A percentile compares a stretch with the other conserved stretches of the same genome.
Conservation (phyloP, 768 basidiomycete genomes). For the Galerina marginata region DNA sequence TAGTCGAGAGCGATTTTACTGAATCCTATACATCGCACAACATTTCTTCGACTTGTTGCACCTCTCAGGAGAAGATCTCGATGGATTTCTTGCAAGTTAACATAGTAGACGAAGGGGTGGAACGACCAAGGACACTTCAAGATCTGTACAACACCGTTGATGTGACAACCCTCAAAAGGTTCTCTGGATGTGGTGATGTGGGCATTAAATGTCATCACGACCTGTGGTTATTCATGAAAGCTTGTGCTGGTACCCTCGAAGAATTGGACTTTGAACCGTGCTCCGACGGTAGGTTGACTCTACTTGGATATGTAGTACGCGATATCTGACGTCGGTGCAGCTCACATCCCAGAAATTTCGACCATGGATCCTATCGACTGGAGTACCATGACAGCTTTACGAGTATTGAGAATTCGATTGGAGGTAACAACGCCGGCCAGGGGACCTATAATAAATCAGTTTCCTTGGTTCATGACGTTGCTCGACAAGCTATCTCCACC, state of each 20-base stretch:
- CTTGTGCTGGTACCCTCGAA: conserved; percentile 2
- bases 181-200: background rate
- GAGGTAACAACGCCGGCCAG: background rate
- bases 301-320: background rate
- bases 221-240: conserved; percentile 2
- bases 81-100: background rate
- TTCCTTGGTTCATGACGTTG: conserved; percentile 5
- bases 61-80: background rate
- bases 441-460: background rate
- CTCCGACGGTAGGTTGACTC: background rate
- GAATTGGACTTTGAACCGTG: conserved; percentile 3
- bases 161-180: background rate
- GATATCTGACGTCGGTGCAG: background rate
- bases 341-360: background rate
- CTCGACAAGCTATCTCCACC: background rate
- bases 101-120: background rate
- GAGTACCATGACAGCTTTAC: background rate
- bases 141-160: background rate
- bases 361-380: background rate
- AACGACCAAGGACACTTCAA: background rate
- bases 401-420: background rate
- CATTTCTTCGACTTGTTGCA: background rate
- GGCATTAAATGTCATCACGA: conserved; percentile 7
- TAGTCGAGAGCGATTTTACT: too few relatives aligned
- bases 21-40: background rate